Percentiles rank a stretch among this genome's conserved stretches.
Conservation (phyloP, 129 eudicot species). For the Rutidosis leptorrhynchoides region DNA sequence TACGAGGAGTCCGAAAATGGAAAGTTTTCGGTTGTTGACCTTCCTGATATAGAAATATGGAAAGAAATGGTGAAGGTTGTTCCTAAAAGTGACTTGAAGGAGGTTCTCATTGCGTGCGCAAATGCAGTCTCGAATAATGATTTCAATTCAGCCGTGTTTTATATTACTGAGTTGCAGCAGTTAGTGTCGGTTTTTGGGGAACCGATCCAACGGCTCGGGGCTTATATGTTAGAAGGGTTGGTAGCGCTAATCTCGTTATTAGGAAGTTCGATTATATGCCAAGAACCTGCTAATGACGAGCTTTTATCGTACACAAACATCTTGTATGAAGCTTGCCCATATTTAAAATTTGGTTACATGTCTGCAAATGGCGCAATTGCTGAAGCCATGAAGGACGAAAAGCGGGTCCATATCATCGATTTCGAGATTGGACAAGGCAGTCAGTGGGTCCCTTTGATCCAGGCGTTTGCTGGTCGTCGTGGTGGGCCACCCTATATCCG, state of each 20-base stretch:
- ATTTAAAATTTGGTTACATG: conserved; percentile 81
- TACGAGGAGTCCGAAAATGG: conserved; percentile 37
- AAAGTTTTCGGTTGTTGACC: conserved; percentile 26
- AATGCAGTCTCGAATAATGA: conserved; percentile 56
- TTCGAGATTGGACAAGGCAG: conserved; percentile 77
- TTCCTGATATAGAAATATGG: conserved; percentile 67
- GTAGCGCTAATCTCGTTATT: conserved; percentile 62
- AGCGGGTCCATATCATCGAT: conserved; percentile 65
- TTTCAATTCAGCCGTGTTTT: conserved; percentile 38
- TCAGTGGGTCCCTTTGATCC: conserved; percentile 80
- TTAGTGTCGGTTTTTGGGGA: conserved; percentile 82
- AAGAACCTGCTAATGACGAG: conserved; percentile 52
- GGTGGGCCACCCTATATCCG: conserved; percentile 85
- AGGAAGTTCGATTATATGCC: conserved; percentile 50
- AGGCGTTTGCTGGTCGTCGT: conserved; percentile 67
- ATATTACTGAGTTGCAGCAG: conserved; percentile 59
- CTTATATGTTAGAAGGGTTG: conserved; percentile 80
- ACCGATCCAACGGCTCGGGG: conserved; percentile 75
- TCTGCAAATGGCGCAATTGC: conserved; percentile 88
- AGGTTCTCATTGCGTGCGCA: conserved; percentile 59
- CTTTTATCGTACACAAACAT: conserved; percentile 62
- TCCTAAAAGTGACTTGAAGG: conserved; percentile 60
- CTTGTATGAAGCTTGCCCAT: conserved; percentile 71
- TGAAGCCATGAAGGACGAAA: conserved; percentile 70
- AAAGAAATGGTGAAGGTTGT: conserved; percentile 63